Conservation (phyloP, 2,329 filamentous ascomycete genomes). For the Aspergillus costaricaensis region DNA sequence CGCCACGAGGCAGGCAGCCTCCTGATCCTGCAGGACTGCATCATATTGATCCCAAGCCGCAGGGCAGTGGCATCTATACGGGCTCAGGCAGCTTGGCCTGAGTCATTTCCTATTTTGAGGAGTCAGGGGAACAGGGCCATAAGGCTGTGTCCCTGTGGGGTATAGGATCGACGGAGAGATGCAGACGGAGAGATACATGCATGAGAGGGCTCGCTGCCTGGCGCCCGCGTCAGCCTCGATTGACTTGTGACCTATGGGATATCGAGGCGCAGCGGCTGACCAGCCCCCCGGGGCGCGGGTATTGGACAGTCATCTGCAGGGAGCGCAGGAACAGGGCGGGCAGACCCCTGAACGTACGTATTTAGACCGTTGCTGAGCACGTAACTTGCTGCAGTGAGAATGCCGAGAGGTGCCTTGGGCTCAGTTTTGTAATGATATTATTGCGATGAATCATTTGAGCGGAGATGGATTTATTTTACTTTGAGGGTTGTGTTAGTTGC, state of each 20-base stretch:
- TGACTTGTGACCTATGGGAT: slow-evolving; percentile 22
- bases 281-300: neutral
- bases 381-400: neutral
- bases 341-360: neutral
- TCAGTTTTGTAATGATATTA: neutral
- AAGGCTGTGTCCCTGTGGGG: slow-evolving; percentile 7
- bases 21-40: slow-evolving; percentile 15
- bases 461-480: neutral
- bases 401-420: neutral
- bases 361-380: neutral
- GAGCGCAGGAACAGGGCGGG: neutral
- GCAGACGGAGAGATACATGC: slow-evolving; percentile 2
- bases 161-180: slow-evolving; percentile 1
- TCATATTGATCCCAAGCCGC: slow-evolving; percentile 16
- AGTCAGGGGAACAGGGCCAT: slow-evolving; percentile 21
- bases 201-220: slow-evolving; percentile 13
- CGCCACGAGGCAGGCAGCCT: slow-evolving; percentile 6
- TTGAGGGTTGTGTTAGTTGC: neutral
- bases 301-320: neutral
- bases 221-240: slow-evolving; percentile 20
- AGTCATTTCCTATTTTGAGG: slow-evolving; percentile 18
- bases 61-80: slow-evolving; percentile 18
- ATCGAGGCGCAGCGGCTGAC: slow-evolving; percentile 11
- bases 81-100: slow-evolving; percentile 12
- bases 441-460: neutral